Conservation (phyloP, 139 green algal genomes). For the Coccomyxa sp. region DNA sequence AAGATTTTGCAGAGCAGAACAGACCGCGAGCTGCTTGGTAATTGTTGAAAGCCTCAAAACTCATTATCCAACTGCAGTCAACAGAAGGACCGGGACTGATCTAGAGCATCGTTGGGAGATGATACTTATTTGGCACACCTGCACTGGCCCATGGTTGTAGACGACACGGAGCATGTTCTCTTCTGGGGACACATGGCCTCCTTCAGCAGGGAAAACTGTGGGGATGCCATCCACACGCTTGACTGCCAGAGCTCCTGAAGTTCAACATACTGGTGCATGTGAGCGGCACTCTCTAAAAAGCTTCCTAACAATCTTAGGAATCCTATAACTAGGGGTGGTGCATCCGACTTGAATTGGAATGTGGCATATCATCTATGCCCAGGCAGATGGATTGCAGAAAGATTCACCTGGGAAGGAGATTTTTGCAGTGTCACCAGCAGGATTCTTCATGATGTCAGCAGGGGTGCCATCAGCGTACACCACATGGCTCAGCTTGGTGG, state of each 20-base stretch:
- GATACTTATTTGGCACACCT: conserved; percentile 4
- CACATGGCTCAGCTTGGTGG: conserved; percentile 87
- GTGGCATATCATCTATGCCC: no score
- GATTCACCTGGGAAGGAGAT: neutral
- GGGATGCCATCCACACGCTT: conserved; percentile 71
- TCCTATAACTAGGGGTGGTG: no score
- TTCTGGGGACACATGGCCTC: conserved; percentile 43
- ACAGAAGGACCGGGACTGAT: no score
- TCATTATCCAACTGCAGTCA: no score
- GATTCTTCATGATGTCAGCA: conserved; percentile 81
- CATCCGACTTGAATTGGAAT: no score
- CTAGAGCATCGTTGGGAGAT: no score
- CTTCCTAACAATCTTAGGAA: no score
- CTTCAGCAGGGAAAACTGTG: conserved; percentile 69
- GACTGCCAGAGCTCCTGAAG: conserved; percentile 75
- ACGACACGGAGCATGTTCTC: conserved; percentile 69
- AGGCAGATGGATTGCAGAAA: no score
- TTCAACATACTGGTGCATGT: conserved; percentile 33
- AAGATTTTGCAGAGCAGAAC: no score
- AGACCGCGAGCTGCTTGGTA: no score
- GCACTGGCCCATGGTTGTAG: conserved; percentile 67
- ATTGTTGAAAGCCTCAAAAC: no score
- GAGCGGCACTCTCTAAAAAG: neutral
- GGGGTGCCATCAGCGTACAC: conserved; percentile 58
- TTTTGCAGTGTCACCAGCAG: neutral